phyloP scores from a whole-genome alignment of 2,329 filamentous ascomycete species.

The Aspergillus fijiensis region DNA sequence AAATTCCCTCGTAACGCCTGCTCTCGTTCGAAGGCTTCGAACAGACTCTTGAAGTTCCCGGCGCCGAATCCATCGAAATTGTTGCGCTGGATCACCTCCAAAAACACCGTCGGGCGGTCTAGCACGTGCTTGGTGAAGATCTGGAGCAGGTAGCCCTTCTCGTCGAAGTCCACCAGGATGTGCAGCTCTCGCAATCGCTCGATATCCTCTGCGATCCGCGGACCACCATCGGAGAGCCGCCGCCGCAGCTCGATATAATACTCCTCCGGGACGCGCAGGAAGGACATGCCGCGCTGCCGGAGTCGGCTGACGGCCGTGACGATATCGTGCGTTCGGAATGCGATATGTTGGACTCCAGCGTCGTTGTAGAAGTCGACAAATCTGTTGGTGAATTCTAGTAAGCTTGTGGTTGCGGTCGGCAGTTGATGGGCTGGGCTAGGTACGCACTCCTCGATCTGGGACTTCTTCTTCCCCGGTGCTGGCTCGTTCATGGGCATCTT shows the following conservation, averaged over 20 bases:
- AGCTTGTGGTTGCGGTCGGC: no score
- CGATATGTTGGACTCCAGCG: constrained; percentile 85
- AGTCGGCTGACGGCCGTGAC: constrained; percentile 69
- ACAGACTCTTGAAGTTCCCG: constrained; percentile 88
- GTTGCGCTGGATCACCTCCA: constrained; percentile 88
- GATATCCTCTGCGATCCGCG: constrained; percentile 70
- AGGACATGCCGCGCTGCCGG: constrained; percentile 76
- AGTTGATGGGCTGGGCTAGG: no score
- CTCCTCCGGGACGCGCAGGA: constrained; percentile 76
- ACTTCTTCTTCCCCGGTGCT: constrained; percentile 77
- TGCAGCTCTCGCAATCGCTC: constrained; percentile 70
- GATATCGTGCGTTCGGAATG: constrained; percentile 76
- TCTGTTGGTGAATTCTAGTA: constrained; percentile 10
- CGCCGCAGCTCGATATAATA: constrained; percentile 75
- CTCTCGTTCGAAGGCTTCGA: constrained; percentile 89
- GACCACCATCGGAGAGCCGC: constrained; percentile 60
- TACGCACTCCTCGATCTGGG: constrained; percentile 80
- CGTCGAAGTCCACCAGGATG: constrained; percentile 90
- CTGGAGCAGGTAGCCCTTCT: constrained; percentile 75
- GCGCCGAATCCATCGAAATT: constrained; percentile 87
- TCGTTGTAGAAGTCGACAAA: constrained; percentile 79
- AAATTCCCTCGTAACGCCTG: constrained; percentile 80
- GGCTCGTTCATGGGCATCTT: constrained; percentile 99
- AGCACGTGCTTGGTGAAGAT: constrained; percentile 79
- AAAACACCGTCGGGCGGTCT: constrained; percentile 89